Evolutionary conservation across 495 filamentous ascomycete species (phyloP).

Genomic region (Tuber melanosporum): DNA sequence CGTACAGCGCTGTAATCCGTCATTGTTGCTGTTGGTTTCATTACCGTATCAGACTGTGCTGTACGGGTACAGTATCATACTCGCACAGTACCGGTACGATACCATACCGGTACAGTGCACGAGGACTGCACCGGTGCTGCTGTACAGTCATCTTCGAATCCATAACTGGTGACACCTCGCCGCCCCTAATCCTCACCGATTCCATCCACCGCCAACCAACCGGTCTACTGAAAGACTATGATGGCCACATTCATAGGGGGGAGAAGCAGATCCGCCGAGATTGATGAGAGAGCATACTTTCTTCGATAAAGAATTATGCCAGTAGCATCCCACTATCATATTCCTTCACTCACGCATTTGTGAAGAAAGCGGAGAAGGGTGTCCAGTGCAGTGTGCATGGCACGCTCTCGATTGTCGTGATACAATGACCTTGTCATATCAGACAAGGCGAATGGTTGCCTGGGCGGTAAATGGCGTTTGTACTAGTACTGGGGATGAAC

Average conservation of each 20-base stretch:
- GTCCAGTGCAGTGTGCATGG: background rate
- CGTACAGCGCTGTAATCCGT: background rate
- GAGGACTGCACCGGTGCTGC: background rate
- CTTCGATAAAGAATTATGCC: background rate
- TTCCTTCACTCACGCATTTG: background rate
- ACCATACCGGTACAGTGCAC: background rate
- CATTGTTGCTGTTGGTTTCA: background rate
- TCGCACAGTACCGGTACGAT: background rate
- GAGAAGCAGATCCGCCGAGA: background rate
- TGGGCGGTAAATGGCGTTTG: background rate
- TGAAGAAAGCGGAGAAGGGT: background rate
- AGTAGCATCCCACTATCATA: background rate
- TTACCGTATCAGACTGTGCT: background rate
- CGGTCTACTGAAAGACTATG: background rate
- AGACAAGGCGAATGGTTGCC: background rate
- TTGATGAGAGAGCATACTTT: background rate
- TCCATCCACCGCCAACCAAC: background rate
- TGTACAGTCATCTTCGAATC: background rate
- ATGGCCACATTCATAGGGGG: background rate
- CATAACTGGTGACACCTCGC: background rate
- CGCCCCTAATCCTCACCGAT: background rate
- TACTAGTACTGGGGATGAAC: background rate
- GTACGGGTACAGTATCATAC: background rate
- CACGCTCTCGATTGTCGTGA: background rate
- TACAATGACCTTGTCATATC: slow-evolving; percentile 4